Evolutionary conservation across 768 basidiomycete genomes (phyloP), one percentile per base, ranked within the genome.

Genomic region (Suillus placidus): DNA sequence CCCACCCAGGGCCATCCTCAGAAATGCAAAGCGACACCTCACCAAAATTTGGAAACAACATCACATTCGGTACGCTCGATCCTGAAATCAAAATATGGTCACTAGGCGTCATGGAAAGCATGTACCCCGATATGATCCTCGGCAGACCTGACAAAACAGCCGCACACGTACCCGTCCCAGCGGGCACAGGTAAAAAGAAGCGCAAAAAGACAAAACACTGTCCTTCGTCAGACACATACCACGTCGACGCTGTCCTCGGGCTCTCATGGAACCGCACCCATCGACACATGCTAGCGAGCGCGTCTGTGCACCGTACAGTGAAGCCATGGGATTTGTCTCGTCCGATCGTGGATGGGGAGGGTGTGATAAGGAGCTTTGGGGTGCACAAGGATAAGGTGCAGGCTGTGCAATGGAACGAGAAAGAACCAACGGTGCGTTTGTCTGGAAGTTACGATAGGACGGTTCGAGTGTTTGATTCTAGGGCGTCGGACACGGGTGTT

Each of bases 81-180:
- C 97, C 97, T 30, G 94, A 97, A 74, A 98, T 99, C 68, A 97
- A 99, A 78, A 97, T 99, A 71, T 99, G 96, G 94, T 96, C 95
- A 18, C 83, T 98, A 61, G 96, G 99, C 76, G 84, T 91, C 37
- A 84, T 99, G 57, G 97, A 99, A 72, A 89, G 93, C 23, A 90
- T 99, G 83, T 98, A 97, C 76, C 97, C 97, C 0, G 88, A 91
- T 67, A 88, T 91, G 63, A 88, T 99, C 65, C 88, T 99, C 40
- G 97, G 97, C 32, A 88, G 95, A 49, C 93, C 93, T 1, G 92
- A 95, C 70, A 86, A 88, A 70, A 91, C 91, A 18, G 86, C 89
- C 64, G 88, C 90, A 16, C 93, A 94, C 71, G 80, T 93, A 6
- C 92, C 93, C 0, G 82, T 83, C 8, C 89, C 93, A 1, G 84